Evolutionary conservation across 2,329 filamentous ascomycete species (phyloP), one percentile per base, ranked within the genome.

Genomic region (Phyllosticta ampelicida): DNA sequence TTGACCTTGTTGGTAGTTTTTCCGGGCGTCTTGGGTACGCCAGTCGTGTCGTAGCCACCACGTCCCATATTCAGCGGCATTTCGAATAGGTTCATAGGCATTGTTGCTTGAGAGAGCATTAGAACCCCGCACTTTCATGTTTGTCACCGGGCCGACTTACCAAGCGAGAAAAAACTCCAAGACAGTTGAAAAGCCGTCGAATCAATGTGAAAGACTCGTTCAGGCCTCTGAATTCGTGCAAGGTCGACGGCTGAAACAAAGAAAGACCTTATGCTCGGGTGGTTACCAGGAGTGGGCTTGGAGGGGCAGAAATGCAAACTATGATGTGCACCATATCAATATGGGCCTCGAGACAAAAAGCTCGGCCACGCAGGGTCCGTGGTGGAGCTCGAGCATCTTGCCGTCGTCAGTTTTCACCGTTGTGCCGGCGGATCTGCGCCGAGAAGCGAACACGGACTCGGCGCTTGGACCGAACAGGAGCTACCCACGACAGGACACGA

Each of bases 31-130:
- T 76, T 75, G 52, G 73, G 71, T 11, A 74, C 73, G 62, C 75
- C 75, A n/a, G 75, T 77, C 18, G 74, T 77, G 64, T 77, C 75
- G 67, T 77, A 77, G 61, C 74, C 74, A 60, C 75, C 75, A 62
- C 75, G 74, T 59, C 74, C 75, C 75, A 77, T 77, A 70, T 75
- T 74, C 55, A 48, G 36, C 21, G 23, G 50, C 55, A 51, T 30
- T 29, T 53, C 50, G 50, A 49, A 44, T 21, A 53, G 50, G 53
- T 57, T 18, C 36, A 30, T 53, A 19, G 21, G 6, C 18, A 18
- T n/a, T 9, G 30, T 8, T 44, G 36, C 16, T 44, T 44, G 16
- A n/a, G 36, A 44, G 13, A 44, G 13, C 36, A n/a, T 44, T 44
- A 44, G 36, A 44, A 44, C 36, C 36, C 36, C 36, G 36, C 36